Evolutionary conservation across 495 filamentous ascomycete species (phyloP).

Genomic region (Penicillium arizonense): DNA sequence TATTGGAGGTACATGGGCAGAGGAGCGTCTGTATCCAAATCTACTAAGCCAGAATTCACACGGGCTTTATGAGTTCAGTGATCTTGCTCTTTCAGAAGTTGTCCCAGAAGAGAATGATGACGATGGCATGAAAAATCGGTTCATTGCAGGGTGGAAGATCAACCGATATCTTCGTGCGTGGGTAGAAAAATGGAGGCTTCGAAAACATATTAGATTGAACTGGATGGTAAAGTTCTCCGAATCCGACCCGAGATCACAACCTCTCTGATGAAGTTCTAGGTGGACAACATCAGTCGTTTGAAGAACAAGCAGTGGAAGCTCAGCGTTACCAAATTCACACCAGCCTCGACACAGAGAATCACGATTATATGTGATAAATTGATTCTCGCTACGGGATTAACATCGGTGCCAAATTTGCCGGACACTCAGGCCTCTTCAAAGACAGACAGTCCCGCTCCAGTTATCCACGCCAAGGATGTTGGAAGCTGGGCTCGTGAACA

Average conservation of each 20-base stretch:
- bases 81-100: constrained; percentile 55
- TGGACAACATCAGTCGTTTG: constrained; percentile 23
- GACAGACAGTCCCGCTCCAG: constrained; percentile 28
- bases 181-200: constrained; percentile 56
- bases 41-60: constrained; percentile 34
- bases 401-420: constrained; percentile 54
- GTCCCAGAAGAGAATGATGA: constrained; percentile 21
- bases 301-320: constrained; percentile 27
- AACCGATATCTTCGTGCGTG: constrained; percentile 61
- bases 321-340: constrained; percentile 6
- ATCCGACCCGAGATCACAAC: not conserved
- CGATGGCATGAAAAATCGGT: constrained; percentile 45
- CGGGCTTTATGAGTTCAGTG: constrained; percentile 45
- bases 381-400: constrained; percentile 65
- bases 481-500: constrained; percentile 30
- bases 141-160: constrained; percentile 63
- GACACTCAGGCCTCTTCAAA: constrained; percentile 14
- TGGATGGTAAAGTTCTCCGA: constrained; percentile 39
- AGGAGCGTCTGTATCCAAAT: constrained; percentile 56
- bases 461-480: constrained; percentile 45
- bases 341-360: not conserved
- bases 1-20: constrained; percentile 66
- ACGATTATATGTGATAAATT: constrained; percentile 54
- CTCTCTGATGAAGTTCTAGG: constrained; percentile 13
- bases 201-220: constrained; percentile 49